Evolutionary conservation across 1,284 basidiomycete species (phyloP), one percentile per base, ranked within the genome.

Genomic region (Inonotus hispidus): DNA sequence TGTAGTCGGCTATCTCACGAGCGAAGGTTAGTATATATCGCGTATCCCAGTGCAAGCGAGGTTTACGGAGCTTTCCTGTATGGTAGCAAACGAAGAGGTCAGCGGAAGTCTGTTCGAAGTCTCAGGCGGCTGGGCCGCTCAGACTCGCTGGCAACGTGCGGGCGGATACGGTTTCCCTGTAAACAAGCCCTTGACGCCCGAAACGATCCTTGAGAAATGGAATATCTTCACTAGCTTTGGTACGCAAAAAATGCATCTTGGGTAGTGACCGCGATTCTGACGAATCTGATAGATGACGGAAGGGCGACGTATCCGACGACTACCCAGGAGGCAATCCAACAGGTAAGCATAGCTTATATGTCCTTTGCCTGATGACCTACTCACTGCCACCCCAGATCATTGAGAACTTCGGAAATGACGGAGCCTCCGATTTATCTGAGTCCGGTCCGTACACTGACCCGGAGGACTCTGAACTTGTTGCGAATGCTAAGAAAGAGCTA

Each of bases 81-180:
- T 64, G 47, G 21, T 45, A 81, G 87, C 84, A 58, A 93, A 94
- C 69, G 82, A 82, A 32, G 82, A 88, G 60, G 87, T 87, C 27
- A 87, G 90, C 16, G 91, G 92, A 25, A 77, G 79, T 25, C 72
- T 99, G 58, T 96, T 95, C 72, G 96, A 99, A 74, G 84, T 95
- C 46, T 86, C 84, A 21, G 96, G 92, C 49, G 97, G 96, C 1
- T 98, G 94, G 92, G 89, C 90, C 13, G 93, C 93, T 5, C 87
- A 95, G 71, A 88, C 92, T 46, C 83, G 96, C 65, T 99, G 96
- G 95, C 91, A 98, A 75, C 87, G 95, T 45, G 81, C 93, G 8
- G 90, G 88, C 29, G 97, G 96, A 6, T 73, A 89, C 67, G 85
- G 88, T n/a, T 97, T 96, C 85, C 89, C 92, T 8, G 82, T 87